Base-by-base conservation (phyloP, 495 filamentous ascomycete genomes). In the Penicillium verhagenii region DNA sequence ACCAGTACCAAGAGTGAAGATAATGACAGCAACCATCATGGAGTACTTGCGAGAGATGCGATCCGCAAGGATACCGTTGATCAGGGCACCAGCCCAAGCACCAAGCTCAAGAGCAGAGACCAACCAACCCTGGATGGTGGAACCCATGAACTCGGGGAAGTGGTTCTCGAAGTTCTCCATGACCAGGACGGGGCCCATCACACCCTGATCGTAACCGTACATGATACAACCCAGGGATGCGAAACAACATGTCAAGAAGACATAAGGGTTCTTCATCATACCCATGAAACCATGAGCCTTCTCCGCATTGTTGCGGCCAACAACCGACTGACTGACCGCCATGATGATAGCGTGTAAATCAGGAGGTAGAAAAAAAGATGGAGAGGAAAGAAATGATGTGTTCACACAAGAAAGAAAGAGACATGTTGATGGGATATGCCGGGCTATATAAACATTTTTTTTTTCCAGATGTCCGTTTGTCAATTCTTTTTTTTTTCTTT, bases 41-140 rank as follows among this genome's bases (percentile, higher is more conserved):
- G 84, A 80, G 67, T 88, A 92, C 72, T 92, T 92, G 21, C 90
- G 80, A 7, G 86, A 90, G 33, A 89, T 73, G 16, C 79, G 78
- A 70, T 93, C 89, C 25, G 88, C 88, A 16, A 93, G 69, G 63
- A 88, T 86, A 21, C 87, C 88, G 48, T 84, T 88, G 54, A 88
- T 82, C 40, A 93, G 75, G 7, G 87, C 84, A 42, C 90, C 90
- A 37, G 89, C 61, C 88, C 88, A 92, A 45, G 89, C 90, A 61
- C 90, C 90, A 8, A 94, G 81, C 66, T 92, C 88, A 57, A 93
- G 80, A 28, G 91, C 90, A 10, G 89, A 77, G 2, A 88, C 88
- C 23, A 91, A 67, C 84, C 87, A 90, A 40, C 87, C 88, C 68
- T 89, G 88, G 23, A 71, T 82, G 6, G 85, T 85, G 61, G 82